These are phyloP conservation scores for Allantophomopsis lycopodina DNA, from an alignment of 2,329 filamentous ascomycete genomes.

Conservation along the genomic window DNA sequence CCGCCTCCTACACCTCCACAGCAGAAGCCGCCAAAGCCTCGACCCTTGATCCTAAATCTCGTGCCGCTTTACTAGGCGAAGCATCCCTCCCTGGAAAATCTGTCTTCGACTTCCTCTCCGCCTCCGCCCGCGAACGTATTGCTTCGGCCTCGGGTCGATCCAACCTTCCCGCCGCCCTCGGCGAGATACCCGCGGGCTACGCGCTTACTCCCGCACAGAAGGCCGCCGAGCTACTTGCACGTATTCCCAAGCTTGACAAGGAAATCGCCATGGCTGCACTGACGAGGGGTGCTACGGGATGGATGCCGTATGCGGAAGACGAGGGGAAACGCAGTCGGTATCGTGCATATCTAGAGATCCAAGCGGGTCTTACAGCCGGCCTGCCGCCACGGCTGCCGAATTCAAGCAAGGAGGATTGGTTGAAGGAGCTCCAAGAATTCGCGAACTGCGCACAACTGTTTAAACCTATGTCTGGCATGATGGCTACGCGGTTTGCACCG, in stretches of 20 bases:
- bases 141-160: constrained; percentile 60
- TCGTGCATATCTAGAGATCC: constrained; percentile 64
- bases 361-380: constrained; percentile 45
- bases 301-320: constrained; percentile 77
- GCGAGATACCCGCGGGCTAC: constrained; percentile 58
- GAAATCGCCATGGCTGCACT: constrained; percentile 56
- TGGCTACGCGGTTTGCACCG: constrained; percentile 87
- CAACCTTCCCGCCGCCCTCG: constrained; percentile 64
- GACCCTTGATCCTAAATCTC: constrained; percentile 57
- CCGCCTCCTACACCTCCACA: constrained; percentile 44
- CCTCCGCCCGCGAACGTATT: constrained; percentile 63
- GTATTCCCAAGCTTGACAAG: constrained; percentile 51
- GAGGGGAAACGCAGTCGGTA: constrained; percentile 71
- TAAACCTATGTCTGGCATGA: constrained; percentile 79
- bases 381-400: constrained; percentile 35
- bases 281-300: constrained; percentile 47
- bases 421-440: constrained; percentile 66
- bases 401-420: constrained; percentile 56
- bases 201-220: constrained; percentile 49
- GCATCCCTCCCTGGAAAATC: constrained; percentile 77
- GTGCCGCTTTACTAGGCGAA: constrained; percentile 74
- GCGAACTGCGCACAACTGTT: constrained; percentile 65
- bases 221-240: constrained; percentile 39
- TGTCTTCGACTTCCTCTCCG: constrained; percentile 82
- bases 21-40: constrained; percentile 69